These are phyloP conservation scores for Podosphaera fusca DNA, from an alignment of 2,329 filamentous ascomycete genomes.

Conservation along the genomic window DNA sequence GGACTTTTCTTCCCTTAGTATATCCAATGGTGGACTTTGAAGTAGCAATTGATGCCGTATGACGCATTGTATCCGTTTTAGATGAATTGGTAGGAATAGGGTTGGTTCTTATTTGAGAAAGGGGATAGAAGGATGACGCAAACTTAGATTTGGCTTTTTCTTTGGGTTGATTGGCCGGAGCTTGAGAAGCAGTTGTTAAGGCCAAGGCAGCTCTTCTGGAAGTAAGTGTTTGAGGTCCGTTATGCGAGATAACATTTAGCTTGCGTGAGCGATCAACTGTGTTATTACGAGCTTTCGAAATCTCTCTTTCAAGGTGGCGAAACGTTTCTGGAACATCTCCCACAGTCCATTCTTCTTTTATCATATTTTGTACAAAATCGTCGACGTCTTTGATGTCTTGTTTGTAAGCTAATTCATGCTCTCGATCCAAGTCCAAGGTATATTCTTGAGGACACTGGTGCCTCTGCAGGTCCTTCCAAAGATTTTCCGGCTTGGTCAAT, in stretches of 20 bases:
- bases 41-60: conserved; percentile 36
- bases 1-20: conserved; percentile 44
- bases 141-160: conserved; percentile 15
- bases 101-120: conserved; percentile 20
- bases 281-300: conserved; percentile 6
- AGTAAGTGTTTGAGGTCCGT: conserved; percentile 26
- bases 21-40: conserved; percentile 74
- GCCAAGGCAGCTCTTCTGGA: conserved; percentile 32
- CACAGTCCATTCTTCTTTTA: conserved; percentile 38
- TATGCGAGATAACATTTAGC: conserved; percentile 8
- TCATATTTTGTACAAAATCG: conserved; percentile 40
- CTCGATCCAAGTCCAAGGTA: conserved; percentile 36
- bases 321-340: conserved; percentile 28
- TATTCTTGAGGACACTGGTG: conserved; percentile 33
- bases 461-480: conserved; percentile 36
- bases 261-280: conserved; percentile 3
- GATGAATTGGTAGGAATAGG: conserved; percentile 20
- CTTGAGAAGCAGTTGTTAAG: conserved; percentile 21
- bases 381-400: conserved; percentile 31
- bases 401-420: conserved; percentile 26
- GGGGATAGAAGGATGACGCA: conserved; percentile 7
- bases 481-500: conserved; percentile 32
- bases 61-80: conserved; percentile 27
- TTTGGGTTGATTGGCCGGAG: conserved; percentile 12
- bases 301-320: conserved; percentile 4